Base-by-base conservation (phyloP, 495 filamentous ascomycete species). In the Penicillium cinerascens region DNA sequence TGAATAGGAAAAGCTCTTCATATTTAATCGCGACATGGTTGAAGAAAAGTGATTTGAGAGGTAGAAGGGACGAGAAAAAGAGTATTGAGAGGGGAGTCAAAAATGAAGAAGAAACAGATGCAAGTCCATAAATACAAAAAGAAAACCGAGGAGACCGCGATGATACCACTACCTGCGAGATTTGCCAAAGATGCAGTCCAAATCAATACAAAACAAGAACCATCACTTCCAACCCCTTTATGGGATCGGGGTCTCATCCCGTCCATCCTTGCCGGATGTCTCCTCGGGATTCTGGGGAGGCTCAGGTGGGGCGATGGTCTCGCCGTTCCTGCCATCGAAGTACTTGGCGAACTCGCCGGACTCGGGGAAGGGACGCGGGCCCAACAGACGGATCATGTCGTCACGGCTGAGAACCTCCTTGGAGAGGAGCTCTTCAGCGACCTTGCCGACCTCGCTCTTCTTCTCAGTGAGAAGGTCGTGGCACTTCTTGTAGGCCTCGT, bases 321-420 rank as follows among this genome's bases (percentile, higher is more conserved):
- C 54, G 18, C 74, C 74, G 15, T 65, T 61, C 11, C 50, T 60
- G 36, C 73, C 70, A 49, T 85, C 83, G 67, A 98, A 98, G 74
- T 96, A 97, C 74, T 96, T 97, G 44, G 81, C 70, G 66, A 98
- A 97, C 53, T 97, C 91, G 59, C 85, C 84, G 55, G 86, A 82
- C 41, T 97, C 91, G 20, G 85, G 83, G 67, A 84, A 97, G 37
- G 86, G 83, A 47, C 93, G 77, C 36, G 84, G 86, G 2, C 93
- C 93, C 21, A 98, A 75, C 43, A 98, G 73, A 46, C 93, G 78
- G 37, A 97, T 78, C 78, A 98, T 82, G 72, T 98, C 93, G 54
- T 97, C 93, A 44, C 93, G 79, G 15, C 81, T 81, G 22, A 98
- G 77, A 51, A 97, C 85, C 76, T 98, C 93, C 79, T 97, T 97